Base-by-base conservation (phyloP, 2,329 filamentous ascomycete species). In the Magnaporthiopsis rhizophila region DNA sequence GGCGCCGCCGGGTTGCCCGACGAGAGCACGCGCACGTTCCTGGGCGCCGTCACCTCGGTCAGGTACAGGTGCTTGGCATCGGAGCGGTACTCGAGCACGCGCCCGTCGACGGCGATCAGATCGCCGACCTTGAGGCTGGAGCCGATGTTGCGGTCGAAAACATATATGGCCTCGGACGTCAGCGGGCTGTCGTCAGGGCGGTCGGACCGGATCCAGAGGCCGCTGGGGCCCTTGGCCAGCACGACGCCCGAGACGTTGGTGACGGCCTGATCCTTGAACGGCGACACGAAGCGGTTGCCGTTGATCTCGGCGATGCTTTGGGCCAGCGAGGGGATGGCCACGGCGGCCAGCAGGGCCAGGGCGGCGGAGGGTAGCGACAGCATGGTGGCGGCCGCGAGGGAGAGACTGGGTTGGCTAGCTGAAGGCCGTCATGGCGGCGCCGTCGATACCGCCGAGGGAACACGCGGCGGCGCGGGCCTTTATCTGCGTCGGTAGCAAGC, bases 111-210 rank as follows among this genome's bases (percentile, higher is more conserved):
- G 0, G 81, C 80, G 67, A 90, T 77, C 62, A 86, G 75, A 68
- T 90, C 86, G 59, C 88, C 88, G 11, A 88, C 81, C 7, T 80
- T 79, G 59, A 87, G 21, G 69, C 81, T 81, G 7, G 76, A 71
- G n/a, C 79, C 78, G 2, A 83, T 78, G 4, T 75, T 76, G 68
- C 76, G 79, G 66, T 83, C 80, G 69, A 82, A 90, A 59, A 91
- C 81, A 69, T 88, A 90, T 66, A 90, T 72, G 3, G 85, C 85
- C 70, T 89, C 86, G 0, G 87, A 90, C 2, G 86, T 87, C 58
- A 78, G 76, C 21, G 76, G 71, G 70, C 86, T 81, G 62, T 78
- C 72, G 70, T 88, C 84, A 0, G 85, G 81, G 45, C 75, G 77
- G 0, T 81, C 82, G 0, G 87, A 88, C 53, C 85, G 83, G n/a